Evolutionary conservation across 2,329 filamentous ascomycete genomes (phyloP), one percentile per base, ranked within the genome.

Genomic region (Salinomyces thailandicus): DNA sequence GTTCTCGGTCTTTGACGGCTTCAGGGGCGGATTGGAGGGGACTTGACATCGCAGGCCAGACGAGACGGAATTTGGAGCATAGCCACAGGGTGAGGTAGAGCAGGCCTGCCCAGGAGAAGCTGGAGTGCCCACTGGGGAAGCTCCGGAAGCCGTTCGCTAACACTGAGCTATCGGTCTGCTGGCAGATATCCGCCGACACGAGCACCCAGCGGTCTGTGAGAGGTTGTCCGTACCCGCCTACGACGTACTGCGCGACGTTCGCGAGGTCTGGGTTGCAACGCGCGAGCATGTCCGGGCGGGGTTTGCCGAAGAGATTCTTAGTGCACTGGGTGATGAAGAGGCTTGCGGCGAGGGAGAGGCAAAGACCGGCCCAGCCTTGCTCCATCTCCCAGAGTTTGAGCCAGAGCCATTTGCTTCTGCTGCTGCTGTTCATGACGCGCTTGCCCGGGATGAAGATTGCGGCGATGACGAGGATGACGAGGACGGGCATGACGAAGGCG

Each of bases 311-410:
- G 15, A 76, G 71, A 2, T 73, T 85, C 71, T 95, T 95, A 69
- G 93, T 77, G 34, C 81, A 83, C 50, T 85, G 78, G 1, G 86
- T 89, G 50, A 93, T 77, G 60, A 91, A 77, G 66, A 82, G 93
- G 4, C 81, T 73, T 2, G 75, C 68, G 2, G 79, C 76, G 7
- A 85, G 66, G 2, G 82, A 76, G 13, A 94, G 67, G 1, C 70
- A 83, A 2, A 94, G 69, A 0, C 87, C 87, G 51, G 94, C 75
- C 76, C 81, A 85, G 40, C 84, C 86, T 2, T 77, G 58, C 55
- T 95, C 85, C 58, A 84, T 77, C 59, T 95, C 87, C 86, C 89
- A 95, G 1, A 94, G 59, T 62, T 91, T 94, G 46, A 84, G 73
- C 55, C 74, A 75, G 78, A 84, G 86, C 30, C 87, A 68, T 36